phyloP scores from a whole-genome alignment of 2,329 filamentous ascomycete genomes.

The Colletotrichum liriopes region DNA sequence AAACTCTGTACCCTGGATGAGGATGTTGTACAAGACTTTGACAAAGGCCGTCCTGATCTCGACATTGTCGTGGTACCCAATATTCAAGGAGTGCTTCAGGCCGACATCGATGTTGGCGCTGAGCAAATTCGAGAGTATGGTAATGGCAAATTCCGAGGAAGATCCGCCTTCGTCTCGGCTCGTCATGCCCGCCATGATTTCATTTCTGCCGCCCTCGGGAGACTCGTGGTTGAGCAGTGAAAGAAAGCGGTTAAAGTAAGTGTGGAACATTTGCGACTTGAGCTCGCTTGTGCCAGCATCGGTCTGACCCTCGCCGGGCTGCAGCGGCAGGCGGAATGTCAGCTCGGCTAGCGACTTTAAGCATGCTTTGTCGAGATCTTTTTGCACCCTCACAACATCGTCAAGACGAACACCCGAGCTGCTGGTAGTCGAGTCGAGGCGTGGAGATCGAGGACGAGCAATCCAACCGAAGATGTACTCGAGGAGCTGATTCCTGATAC shows the following conservation, averaged over 20 bases:
- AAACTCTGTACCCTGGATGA: conserved; percentile 81
- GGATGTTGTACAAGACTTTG: conserved; percentile 79
- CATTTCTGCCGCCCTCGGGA: conserved; percentile 59
- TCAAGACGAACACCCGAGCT: conserved; percentile 64
- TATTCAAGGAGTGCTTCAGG: conserved; percentile 78
- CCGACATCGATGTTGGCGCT: conserved; percentile 82
- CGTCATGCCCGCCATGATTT: conserved; percentile 50
- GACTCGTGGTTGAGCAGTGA: conserved; percentile 75
- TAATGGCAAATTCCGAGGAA: conserved; percentile 75
- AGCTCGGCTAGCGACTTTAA: conserved; percentile 76
- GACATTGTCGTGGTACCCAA: conserved; percentile 79
- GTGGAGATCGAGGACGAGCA: conserved; percentile 70
- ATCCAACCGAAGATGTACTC: conserved; percentile 81
- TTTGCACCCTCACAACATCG: conserved; percentile 72
- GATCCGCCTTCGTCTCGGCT: conserved; percentile 68
- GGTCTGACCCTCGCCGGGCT: conserved; percentile 75
- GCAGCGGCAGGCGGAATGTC: conserved; percentile 76
- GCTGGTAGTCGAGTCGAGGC: conserved; percentile 56
- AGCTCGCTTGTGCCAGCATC: conserved; percentile 78
- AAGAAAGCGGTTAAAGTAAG: conserved; percentile 79
- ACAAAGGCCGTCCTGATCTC: conserved; percentile 80
- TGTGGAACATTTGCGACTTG: conserved; percentile 80
- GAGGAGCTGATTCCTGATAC: conserved; percentile 77
- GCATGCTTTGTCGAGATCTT: conserved; percentile 77
- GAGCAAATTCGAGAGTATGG: conserved; percentile 77